Evolutionary conservation across 768 basidiomycete species (phyloP).

Genomic region (Neoboletus magnificus): DNA sequence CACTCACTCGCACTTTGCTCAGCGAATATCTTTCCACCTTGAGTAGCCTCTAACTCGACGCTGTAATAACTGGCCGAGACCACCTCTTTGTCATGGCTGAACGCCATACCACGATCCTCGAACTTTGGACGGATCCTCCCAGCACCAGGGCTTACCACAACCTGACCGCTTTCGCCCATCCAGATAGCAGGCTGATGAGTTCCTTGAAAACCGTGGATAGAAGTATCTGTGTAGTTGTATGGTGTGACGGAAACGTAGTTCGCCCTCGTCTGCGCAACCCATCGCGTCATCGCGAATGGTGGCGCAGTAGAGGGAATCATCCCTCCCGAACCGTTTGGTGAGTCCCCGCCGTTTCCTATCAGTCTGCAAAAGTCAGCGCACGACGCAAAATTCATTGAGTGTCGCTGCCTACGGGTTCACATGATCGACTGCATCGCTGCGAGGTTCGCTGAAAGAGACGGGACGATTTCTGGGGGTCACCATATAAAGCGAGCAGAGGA

Average conservation of each 20-base stretch:
- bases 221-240: conserved; percentile 59
- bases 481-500: conserved; percentile 15
- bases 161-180: conserved; percentile 79
- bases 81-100: conserved; percentile 52
- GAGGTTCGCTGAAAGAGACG: conserved; percentile 21
- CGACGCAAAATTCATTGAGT: background rate
- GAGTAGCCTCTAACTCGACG: conserved; percentile 52
- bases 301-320: conserved; percentile 78
- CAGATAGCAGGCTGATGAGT: conserved; percentile 86
- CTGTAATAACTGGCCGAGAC: conserved; percentile 54
- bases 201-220: conserved; percentile 72
- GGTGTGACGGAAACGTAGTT: conserved; percentile 75
- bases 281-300: conserved; percentile 83
- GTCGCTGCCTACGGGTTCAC: conserved; percentile 42
- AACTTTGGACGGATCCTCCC: conserved; percentile 51
- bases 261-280: conserved; percentile 76
- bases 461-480: conserved; percentile 5
- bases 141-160: conserved; percentile 57
- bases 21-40: conserved; percentile 49
- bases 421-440: conserved; percentile 41
- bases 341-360: conserved; percentile 71
- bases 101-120: conserved; percentile 54
- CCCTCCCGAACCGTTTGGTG: conserved; percentile 68
- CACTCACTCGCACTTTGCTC: conserved; percentile 63
- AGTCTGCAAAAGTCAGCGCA: conserved; percentile 32